Percentiles rank a stretch among this genome's conserved stretches.
phyloP scores from a whole-genome alignment of 495 filamentous ascomycete species.

The Niebla homalea region DNA sequence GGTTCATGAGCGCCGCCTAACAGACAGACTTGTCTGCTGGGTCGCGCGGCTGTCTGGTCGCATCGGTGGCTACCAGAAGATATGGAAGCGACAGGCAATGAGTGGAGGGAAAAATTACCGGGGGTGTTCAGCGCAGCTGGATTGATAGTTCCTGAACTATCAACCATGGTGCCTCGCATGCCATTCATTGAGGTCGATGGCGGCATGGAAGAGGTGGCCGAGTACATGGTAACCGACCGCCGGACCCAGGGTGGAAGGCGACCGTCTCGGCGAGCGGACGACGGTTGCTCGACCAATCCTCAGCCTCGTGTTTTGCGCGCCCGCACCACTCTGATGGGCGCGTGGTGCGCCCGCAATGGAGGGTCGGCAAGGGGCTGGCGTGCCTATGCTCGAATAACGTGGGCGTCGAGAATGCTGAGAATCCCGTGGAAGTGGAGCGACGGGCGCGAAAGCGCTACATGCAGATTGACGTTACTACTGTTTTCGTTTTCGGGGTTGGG shows the following conservation, averaged over 20 bases:
- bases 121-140: constrained; percentile 57
- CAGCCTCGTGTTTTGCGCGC: constrained; percentile 1
- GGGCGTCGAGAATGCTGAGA: constrained; percentile 4
- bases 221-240: constrained; percentile 41
- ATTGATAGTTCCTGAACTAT: constrained; percentile 69
- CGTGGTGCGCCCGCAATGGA: constrained; percentile 7
- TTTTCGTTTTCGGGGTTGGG: not conserved
- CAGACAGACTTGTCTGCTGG: not conserved
- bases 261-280: constrained; percentile 17
- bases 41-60: constrained; percentile 6
- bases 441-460: constrained; percentile 19
- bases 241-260: constrained; percentile 16
- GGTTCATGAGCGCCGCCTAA: not conserved
- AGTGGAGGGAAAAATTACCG: constrained; percentile 30
- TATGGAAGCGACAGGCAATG: constrained; percentile 8
- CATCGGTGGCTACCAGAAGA: constrained; percentile 3
- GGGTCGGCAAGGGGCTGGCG: constrained; percentile 1
- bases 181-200: constrained; percentile 42
- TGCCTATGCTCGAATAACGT: constrained; percentile 5
- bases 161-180: constrained; percentile 45
- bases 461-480: constrained; percentile 5
- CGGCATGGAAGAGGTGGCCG: constrained; percentile 33
- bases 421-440: not conserved
- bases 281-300: not conserved
- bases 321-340: constrained; percentile 11